Evolutionary conservation across 2,329 filamentous ascomycete genomes (phyloP), one percentile per base, ranked within the genome.

Genomic region (Colletotrichum truncatum): DNA sequence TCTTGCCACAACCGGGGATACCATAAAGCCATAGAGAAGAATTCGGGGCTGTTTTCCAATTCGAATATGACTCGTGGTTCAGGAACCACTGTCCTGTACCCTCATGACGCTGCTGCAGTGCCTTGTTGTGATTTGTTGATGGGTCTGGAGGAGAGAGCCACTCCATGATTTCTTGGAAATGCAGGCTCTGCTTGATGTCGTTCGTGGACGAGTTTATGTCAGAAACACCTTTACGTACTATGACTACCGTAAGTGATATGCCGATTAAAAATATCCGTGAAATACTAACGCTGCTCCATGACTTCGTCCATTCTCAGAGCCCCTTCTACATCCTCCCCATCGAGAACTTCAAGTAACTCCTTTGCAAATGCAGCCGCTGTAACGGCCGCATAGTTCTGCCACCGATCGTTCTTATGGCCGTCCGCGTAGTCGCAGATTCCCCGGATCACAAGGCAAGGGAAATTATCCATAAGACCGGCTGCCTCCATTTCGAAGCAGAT

Each of bases 341-440:
- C 36, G 8, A 55, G 41, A 9, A 23, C 52, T n/a, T 23, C 6
- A 3, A 55, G 38, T 2, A 55, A 7, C 16, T 55, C 52, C 3
- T 36, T 56, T 8, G 76, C 74, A 4, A 68, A 73, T 7, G 73
- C 73, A 0, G 77, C 77, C 0, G 79, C 78, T 0, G 72, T 72
- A 0, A 68, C 67, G 1, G 79, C 76, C 0, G 79, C 77, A 62
- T 78, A 79, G 0, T 38, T 36, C 16, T 80, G 76, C 79, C 77
- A 81, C 6, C 34, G 38, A 5, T 81, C 73, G 25, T 73, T 74
- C 53, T 81, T 81, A 55, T 81, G 77, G 0, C 71, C 75, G 60
- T 82, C 79, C 6, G 77, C 72, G 52, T 81, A 82, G 55, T 81
- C 76, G n/a, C 75, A 82, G 0, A 82, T 77, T 0, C 78, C 79